Evolutionary conservation across 148 eudicot species (phyloP).

Genomic region (Selenicereus undatus): DNA sequence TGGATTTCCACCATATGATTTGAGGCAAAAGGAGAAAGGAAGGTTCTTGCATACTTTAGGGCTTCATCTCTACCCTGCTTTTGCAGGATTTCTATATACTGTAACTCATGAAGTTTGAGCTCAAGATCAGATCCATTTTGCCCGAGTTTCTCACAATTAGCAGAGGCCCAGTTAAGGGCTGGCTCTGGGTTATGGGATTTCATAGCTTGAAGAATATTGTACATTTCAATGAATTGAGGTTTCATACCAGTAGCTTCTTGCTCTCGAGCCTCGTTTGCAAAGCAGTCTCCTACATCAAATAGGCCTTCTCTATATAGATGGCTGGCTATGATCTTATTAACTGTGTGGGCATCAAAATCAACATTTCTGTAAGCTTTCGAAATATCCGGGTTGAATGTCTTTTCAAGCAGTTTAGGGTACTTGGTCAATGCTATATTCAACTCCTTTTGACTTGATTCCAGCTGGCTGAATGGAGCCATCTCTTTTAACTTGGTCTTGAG

Average conservation of each 20-base stretch:
- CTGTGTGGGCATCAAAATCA: conserved; percentile 47
- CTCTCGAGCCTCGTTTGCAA: conserved; percentile 51
- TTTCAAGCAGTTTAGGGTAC: conserved; percentile 71
- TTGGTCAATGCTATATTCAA: conserved; percentile 60
- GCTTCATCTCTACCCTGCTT: conserved; percentile 56
- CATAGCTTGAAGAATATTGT: conserved; percentile 64
- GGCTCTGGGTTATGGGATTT: conserved; percentile 57
- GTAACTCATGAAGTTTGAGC: conserved; percentile 62
- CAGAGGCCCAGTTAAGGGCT: conserved; percentile 59
- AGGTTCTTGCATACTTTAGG: conserved; percentile 55
- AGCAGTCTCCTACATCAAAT: conserved; percentile 71
- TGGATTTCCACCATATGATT: conserved; percentile 55
- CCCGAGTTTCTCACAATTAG: conserved; percentile 49
- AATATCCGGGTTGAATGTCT: conserved; percentile 64
- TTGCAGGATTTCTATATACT: conserved; percentile 63
- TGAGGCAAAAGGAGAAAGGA: conserved; percentile 46
- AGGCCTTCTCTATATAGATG: conserved; percentile 75
- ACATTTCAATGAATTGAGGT: conserved; percentile 60
- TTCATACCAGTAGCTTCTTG: conserved; percentile 40
- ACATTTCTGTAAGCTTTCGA: conserved; percentile 72
- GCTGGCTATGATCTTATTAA: conserved; percentile 66
- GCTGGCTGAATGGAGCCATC: conserved; percentile 52
- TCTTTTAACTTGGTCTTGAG: conserved; percentile 67
- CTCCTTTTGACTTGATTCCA: conserved; percentile 71
- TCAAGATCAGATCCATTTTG: conserved; percentile 71